Conservation (phyloP, 805 yeast genomes). For the Zygosaccharomyces gambellarensis region DNA sequence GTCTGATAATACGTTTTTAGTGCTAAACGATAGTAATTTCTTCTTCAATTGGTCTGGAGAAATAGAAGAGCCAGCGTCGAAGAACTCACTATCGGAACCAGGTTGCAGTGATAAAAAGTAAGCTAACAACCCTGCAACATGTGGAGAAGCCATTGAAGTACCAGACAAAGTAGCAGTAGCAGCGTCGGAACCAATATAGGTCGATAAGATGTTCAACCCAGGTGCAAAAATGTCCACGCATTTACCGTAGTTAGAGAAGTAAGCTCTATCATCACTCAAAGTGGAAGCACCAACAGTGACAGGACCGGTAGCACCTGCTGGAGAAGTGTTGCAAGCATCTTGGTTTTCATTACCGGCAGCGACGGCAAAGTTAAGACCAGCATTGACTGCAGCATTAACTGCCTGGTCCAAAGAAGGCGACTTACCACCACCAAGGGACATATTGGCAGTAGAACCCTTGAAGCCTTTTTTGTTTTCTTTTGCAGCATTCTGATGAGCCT, state of each 20-base stretch:
- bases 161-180: slow-evolving; percentile 86
- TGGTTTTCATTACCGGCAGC: slow-evolving; percentile 95
- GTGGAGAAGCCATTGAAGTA: slow-evolving; percentile 98
- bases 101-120: slow-evolving; percentile 88
- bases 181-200: slow-evolving; percentile 69
- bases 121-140: slow-evolving; percentile 85
- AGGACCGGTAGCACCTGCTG: slow-evolving; percentile 80
- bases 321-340: slow-evolving; percentile 89
- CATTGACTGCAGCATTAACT: slow-evolving; percentile 81
- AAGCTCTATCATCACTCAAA: slow-evolving; percentile 82
- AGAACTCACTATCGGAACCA: slow-evolving; percentile 58
- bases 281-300: slow-evolving; percentile 95
- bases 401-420: slow-evolving; percentile 84
- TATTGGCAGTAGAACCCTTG: slow-evolving; percentile 84
- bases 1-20: slow-evolving; percentile 54
- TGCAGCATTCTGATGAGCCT: slow-evolving; percentile 52
- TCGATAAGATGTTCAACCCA: slow-evolving; percentile 82
- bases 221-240: slow-evolving; percentile 98
- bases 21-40: slow-evolving; percentile 64
- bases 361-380: slow-evolving; percentile 88
- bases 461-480: slow-evolving; percentile 54
- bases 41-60: slow-evolving; percentile 74
- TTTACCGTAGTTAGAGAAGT: slow-evolving; percentile 90
- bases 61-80: slow-evolving; percentile 45
- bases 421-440: slow-evolving; percentile 93